Evolutionary conservation across 495 filamentous ascomycete genomes (phyloP).

Genomic region (Glonium stellatum): DNA sequence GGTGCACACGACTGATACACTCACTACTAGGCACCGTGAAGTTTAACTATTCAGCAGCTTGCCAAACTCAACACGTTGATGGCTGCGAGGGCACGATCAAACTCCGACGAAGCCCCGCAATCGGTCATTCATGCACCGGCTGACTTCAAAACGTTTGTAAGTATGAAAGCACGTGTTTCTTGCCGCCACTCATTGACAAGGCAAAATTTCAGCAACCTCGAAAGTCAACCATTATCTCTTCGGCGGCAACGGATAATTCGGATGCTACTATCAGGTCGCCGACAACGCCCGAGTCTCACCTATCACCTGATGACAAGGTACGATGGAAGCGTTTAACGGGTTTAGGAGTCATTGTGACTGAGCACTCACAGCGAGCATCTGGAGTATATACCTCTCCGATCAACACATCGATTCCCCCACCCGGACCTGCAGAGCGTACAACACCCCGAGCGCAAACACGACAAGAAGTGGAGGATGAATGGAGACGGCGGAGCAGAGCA

Average conservation of each 20-base stretch:
- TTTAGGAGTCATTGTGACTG: slow-evolving; percentile 13
- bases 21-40: neutral
- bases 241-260: slow-evolving; percentile 21
- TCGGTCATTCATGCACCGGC: slow-evolving; percentile 85
- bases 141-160: slow-evolving; percentile 71
- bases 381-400: slow-evolving; percentile 26
- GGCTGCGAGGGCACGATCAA: slow-evolving; percentile 46
- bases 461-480: slow-evolving; percentile 55
- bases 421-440: slow-evolving; percentile 57
- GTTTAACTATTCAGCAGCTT: slow-evolving; percentile 42
- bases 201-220: slow-evolving; percentile 23
- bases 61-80: slow-evolving; percentile 54
- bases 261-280: slow-evolving; percentile 32
- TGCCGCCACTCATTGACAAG: neutral
- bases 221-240: slow-evolving; percentile 19
- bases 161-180: slow-evolving; percentile 34
- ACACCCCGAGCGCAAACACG: slow-evolving; percentile 80
- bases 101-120: slow-evolving; percentile 63
- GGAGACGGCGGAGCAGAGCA: slow-evolving; percentile 42
- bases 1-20: neutral
- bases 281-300: slow-evolving; percentile 23
- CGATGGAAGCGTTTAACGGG: slow-evolving; percentile 4
- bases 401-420: slow-evolving; percentile 57
- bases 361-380: slow-evolving; percentile 12
- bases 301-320: slow-evolving; percentile 30